phyloP scores from a whole-genome alignment of 139 green algal genomes.

The Trebouxia sp. region DNA sequence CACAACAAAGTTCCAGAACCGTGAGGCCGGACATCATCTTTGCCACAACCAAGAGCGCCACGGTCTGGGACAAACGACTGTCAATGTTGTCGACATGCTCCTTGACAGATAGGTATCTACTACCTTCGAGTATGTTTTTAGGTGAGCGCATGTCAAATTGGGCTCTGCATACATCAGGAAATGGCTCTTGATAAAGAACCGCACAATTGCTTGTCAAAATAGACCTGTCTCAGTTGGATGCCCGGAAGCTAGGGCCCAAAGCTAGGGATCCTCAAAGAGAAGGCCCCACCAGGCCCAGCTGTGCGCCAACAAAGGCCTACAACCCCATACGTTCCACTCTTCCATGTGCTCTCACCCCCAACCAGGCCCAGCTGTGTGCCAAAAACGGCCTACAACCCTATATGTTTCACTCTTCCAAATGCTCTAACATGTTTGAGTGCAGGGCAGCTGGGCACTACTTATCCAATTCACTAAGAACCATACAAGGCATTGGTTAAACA shows the following conservation, averaged over 20 bases:
- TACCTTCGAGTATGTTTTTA: slow-evolving; percentile 13
- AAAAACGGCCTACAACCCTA: neutral
- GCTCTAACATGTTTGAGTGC: slow-evolving; percentile 18
- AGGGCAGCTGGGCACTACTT: slow-evolving; percentile 16
- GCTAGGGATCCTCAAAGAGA: slow-evolving; percentile 23
- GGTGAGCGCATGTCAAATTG: slow-evolving; percentile 17
- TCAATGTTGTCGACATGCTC: slow-evolving; percentile 20
- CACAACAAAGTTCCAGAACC: slow-evolving; percentile 27
- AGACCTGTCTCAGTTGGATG: slow-evolving; percentile 22
- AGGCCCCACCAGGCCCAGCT: slow-evolving; percentile 21
- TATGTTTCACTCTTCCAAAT: slow-evolving; percentile 17
- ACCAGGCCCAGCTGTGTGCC: neutral
- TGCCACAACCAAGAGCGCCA: slow-evolving; percentile 24
- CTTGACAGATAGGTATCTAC: slow-evolving; percentile 19
- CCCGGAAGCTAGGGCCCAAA: slow-evolving; percentile 23
- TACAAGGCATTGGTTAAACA: slow-evolving; percentile 22
- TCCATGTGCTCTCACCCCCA: neutral
- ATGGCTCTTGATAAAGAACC: slow-evolving; percentile 21
- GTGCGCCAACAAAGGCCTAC: slow-evolving; percentile 21
- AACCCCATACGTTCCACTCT: slow-evolving; percentile 23
- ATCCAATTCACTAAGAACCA: slow-evolving; percentile 25
- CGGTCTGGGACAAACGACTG: slow-evolving; percentile 18
- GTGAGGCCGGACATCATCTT: slow-evolving; percentile 18
- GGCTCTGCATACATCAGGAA: slow-evolving; percentile 20
- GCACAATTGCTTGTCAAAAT: slow-evolving; percentile 20